Evolutionary conservation across 1,139 yeast genomes (phyloP).

Genomic region (Saccharomyces hybrid): DNA sequence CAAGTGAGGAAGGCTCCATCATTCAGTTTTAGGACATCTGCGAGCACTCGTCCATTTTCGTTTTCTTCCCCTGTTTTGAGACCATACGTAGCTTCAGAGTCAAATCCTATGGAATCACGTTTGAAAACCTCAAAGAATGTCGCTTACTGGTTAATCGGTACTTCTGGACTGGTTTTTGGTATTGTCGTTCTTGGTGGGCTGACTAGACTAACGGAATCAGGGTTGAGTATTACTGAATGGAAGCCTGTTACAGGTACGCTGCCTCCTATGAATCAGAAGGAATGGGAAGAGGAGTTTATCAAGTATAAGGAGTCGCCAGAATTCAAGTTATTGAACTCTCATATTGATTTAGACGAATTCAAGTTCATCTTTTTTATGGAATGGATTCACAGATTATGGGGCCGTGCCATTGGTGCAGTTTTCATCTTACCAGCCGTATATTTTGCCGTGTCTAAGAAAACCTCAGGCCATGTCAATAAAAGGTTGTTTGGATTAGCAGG

Average conservation of each 20-base stretch:
- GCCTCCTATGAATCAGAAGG: slow-evolving; percentile 72
- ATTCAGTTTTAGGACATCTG: not conserved
- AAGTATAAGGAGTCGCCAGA: slow-evolving; percentile 87
- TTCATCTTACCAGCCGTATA: slow-evolving; percentile 81
- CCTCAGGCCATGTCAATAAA: slow-evolving; percentile 60
- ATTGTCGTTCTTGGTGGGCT: slow-evolving; percentile 96
- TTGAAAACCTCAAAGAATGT: slow-evolving; percentile 35
- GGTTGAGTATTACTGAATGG: slow-evolving; percentile 96
- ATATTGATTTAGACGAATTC: slow-evolving; percentile 86
- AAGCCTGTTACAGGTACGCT: slow-evolving; percentile 92
- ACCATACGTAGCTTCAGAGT: not conserved
- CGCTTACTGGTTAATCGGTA: slow-evolving; percentile 88
- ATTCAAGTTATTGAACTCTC: slow-evolving; percentile 79
- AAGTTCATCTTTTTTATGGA: slow-evolving; percentile 95
- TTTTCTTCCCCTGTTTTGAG: slow-evolving; percentile 6
- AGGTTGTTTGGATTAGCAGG: slow-evolving; percentile 66
- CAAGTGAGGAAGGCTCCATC: not conserved
- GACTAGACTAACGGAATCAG: slow-evolving; percentile 91
- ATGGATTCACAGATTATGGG: slow-evolving; percentile 93
- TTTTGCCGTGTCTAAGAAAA: slow-evolving; percentile 58
- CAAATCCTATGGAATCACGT: not conserved
- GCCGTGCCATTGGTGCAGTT: slow-evolving; percentile 79
- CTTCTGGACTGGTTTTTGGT: slow-evolving; percentile 85
- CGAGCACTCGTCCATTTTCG: not conserved
- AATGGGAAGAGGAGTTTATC: slow-evolving; percentile 15